These are phyloP conservation scores for Rheum nobile DNA, from an alignment of 148 eudicot genomes.

Conservation along the genomic window DNA sequence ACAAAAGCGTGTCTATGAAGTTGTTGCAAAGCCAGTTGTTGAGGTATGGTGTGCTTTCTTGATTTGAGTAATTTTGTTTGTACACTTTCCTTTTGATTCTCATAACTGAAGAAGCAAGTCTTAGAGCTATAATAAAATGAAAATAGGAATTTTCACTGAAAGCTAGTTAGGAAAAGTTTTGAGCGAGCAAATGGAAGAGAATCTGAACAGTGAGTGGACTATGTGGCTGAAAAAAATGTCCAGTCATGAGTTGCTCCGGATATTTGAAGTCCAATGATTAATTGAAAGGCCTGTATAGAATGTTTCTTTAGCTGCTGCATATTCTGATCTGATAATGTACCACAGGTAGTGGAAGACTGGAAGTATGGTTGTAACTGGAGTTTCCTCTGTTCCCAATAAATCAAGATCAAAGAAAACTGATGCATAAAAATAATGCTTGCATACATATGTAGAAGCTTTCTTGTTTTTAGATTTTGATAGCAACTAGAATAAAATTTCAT, in stretches of 20 bases:
- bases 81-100: neutral
- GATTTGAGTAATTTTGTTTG: neutral
- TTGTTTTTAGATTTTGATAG: neutral
- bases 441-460: neutral
- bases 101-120: neutral
- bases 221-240: neutral
- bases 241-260: neutral
- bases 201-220: neutral
- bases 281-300: too few species aligned
- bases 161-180: neutral
- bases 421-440: neutral
- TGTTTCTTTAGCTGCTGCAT: neutral
- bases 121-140: neutral
- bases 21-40: conserved; percentile 98
- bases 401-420: neutral
- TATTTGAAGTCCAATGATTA: too few species aligned
- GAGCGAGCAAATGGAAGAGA: neutral
- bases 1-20: conserved; percentile 97
- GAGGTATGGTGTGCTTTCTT: conserved; percentile 47
- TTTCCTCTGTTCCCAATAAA: neutral
- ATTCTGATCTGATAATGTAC: neutral
- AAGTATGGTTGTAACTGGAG: neutral
- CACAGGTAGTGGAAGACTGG: neutral
- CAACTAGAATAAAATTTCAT: neutral
- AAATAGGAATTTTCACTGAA: neutral